A percentile compares a stretch with the other conserved stretches of the same genome.
These are phyloP conservation scores for Neonectria sp. DNA, from an alignment of 2,329 filamentous ascomycete species.

Conservation along the genomic window DNA sequence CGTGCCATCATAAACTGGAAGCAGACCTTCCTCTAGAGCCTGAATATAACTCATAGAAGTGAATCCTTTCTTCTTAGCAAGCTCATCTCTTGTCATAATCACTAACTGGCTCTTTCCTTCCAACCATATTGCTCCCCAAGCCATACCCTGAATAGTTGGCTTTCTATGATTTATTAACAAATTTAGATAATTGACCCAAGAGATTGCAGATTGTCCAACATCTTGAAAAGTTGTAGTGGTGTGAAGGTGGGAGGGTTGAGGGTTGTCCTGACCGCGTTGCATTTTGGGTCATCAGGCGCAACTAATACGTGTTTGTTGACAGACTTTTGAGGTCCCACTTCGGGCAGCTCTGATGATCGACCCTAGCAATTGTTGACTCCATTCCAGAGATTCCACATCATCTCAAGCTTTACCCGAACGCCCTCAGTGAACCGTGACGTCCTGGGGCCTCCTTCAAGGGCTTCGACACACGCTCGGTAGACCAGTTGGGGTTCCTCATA, in stretches of 20 bases:
- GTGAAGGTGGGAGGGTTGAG: neutral
- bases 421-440: neutral
- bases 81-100: constrained; percentile 9
- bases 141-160: neutral
- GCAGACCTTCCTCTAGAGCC: constrained; percentile 5
- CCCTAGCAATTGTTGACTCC: constrained; percentile 1
- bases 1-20: constrained; percentile 5
- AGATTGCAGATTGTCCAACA: neutral
- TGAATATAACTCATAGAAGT: neutral
- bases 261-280: neutral
- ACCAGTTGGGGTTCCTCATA: neutral
- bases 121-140: constrained; percentile 3
- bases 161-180: no score
- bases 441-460: neutral
- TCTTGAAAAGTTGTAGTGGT: constrained; percentile 3
- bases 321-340: constrained; percentile 1
- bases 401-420: neutral
- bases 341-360: neutral
- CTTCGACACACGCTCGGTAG: neutral
- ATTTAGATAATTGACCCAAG: neutral
- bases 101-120: neutral
- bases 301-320: neutral
- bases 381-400: neutral
- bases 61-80: constrained; percentile 7
- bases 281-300: neutral